phyloP scores from a whole-genome alignment of 2,329 filamentous ascomycete species.

The Diplocarpon rosae region DNA sequence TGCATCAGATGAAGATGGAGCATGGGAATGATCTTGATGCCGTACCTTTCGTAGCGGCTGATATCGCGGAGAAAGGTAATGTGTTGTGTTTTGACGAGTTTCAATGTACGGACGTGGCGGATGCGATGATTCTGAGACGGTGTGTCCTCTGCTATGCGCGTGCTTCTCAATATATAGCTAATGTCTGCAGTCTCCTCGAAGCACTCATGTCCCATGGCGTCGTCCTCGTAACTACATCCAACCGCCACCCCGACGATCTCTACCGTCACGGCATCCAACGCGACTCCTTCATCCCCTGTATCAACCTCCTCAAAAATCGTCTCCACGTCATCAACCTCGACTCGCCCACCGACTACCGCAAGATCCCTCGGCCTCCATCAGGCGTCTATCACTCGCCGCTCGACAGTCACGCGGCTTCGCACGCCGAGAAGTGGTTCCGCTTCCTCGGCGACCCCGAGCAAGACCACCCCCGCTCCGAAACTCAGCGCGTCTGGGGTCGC shows the following conservation, averaged over 20 bases:
- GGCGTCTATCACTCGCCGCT: slow-evolving; percentile 90
- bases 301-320: slow-evolving; percentile 75
- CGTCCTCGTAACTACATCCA: slow-evolving; percentile 89
- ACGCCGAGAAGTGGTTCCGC: slow-evolving; percentile 90
- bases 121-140: slow-evolving; percentile 92
- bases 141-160: slow-evolving; percentile 26
- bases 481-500: slow-evolving; percentile 83
- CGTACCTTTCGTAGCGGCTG: slow-evolving; percentile 86
- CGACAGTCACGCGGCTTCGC: slow-evolving; percentile 62
- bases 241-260: slow-evolving; percentile 89
- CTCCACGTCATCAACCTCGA: slow-evolving; percentile 90
- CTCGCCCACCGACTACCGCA: slow-evolving; percentile 92
- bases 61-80: slow-evolving; percentile 74
- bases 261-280: slow-evolving; percentile 98
- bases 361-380: slow-evolving; percentile 84
- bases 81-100: slow-evolving; percentile 98
- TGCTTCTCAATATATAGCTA: neutral
- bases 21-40: slow-evolving; percentile 85
- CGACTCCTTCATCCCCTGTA: slow-evolving; percentile 89
- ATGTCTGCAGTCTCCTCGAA: slow-evolving; percentile 56
- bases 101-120: slow-evolving; percentile 94
- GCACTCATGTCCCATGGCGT: slow-evolving; percentile 93
- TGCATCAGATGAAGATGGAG: slow-evolving; percentile 82
- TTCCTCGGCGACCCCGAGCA: slow-evolving; percentile 81
- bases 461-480: slow-evolving; percentile 62